phyloP scores from a whole-genome alignment of 495 filamentous ascomycete species.

The Aspergillus avenaceus region DNA sequence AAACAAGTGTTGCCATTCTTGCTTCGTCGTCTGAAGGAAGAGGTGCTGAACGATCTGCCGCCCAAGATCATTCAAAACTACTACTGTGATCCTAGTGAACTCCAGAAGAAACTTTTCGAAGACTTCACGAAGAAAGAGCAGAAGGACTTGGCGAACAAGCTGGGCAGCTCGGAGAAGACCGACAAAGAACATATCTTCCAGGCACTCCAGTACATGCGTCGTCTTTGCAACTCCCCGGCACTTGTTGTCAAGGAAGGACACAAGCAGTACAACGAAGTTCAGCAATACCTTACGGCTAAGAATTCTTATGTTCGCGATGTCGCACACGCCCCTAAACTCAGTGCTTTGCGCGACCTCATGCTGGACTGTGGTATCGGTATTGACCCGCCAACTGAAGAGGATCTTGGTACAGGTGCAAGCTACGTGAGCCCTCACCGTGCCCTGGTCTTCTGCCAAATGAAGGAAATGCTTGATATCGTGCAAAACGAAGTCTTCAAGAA shows the following conservation, averaged over 20 bases:
- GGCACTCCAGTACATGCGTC: conserved; percentile 98
- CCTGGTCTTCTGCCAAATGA: conserved; percentile 98
- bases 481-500: conserved; percentile 84
- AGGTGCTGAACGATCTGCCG: conserved; percentile 91
- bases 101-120: conserved; percentile 92
- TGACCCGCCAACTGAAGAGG: conserved; percentile 47
- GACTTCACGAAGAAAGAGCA: conserved; percentile 93
- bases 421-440: conserved; percentile 94
- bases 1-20: conserved; percentile 98
- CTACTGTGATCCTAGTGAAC: conserved; percentile 95
- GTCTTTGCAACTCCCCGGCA: conserved; percentile 94
- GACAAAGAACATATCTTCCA: conserved; percentile 99
- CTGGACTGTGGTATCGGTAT: conserved; percentile 94
- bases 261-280: conserved; percentile 83
- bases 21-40: conserved; percentile 93
- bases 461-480: conserved; percentile 99
- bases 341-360: conserved; percentile 80
- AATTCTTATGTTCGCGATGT: conserved; percentile 74
- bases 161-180: conserved; percentile 74
- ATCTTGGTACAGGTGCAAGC: conserved; percentile 62
- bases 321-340: conserved; percentile 87
- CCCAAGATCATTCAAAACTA: conserved; percentile 99
- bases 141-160: conserved; percentile 73
- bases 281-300: conserved; percentile 64
- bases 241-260: conserved; percentile 92